These are phyloP conservation scores for Candida parachauliodes DNA, from an alignment of 805 yeast genomes.

Conservation along the genomic window DNA sequence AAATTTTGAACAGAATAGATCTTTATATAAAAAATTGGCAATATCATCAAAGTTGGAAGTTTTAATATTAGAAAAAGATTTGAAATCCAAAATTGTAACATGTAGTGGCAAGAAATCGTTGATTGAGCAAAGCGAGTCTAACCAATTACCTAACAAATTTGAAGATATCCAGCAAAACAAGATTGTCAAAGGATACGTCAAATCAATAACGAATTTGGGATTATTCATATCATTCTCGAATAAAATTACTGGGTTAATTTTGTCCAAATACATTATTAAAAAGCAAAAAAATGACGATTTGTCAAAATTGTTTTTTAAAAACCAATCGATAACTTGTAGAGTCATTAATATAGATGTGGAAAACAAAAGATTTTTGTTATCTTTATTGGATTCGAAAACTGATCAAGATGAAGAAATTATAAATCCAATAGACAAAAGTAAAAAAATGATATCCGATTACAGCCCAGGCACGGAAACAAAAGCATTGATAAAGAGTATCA, in stretches of 20 bases:
- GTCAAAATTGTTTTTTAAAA: slow-evolving; percentile 48
- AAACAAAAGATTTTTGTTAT: slow-evolving; percentile 65
- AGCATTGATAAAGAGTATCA: slow-evolving; percentile 59
- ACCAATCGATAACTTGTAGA: slow-evolving; percentile 69
- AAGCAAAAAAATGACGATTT: slow-evolving; percentile 32
- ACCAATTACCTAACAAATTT: slow-evolving; percentile 54
- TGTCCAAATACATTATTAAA: slow-evolving; percentile 62
- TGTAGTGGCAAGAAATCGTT: slow-evolving; percentile 65
- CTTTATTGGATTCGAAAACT: slow-evolving; percentile 33
- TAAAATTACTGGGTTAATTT: slow-evolving; percentile 75
- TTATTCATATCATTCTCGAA: slow-evolving; percentile 80
- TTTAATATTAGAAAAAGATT: slow-evolving; percentile 65
- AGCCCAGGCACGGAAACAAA: slow-evolving; percentile 58
- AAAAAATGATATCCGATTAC: slow-evolving; percentile 48
- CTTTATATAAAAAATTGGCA: slow-evolving; percentile 53
- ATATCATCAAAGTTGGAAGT: slow-evolving; percentile 63
- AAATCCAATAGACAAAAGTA: slow-evolving; percentile 59
- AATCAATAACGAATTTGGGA: slow-evolving; percentile 75
- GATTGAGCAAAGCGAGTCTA: slow-evolving; percentile 56
- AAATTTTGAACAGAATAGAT: slow-evolving; percentile 69
- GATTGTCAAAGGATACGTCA: slow-evolving; percentile 68
- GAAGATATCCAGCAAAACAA: slow-evolving; percentile 49
- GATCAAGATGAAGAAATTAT: slow-evolving; percentile 29
- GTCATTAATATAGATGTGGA: slow-evolving; percentile 68
- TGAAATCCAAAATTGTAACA: slow-evolving; percentile 55